These are phyloP conservation scores for Citrus glauca DNA, from an alignment of 345 rosid genomes.

Conservation along the genomic window DNA sequence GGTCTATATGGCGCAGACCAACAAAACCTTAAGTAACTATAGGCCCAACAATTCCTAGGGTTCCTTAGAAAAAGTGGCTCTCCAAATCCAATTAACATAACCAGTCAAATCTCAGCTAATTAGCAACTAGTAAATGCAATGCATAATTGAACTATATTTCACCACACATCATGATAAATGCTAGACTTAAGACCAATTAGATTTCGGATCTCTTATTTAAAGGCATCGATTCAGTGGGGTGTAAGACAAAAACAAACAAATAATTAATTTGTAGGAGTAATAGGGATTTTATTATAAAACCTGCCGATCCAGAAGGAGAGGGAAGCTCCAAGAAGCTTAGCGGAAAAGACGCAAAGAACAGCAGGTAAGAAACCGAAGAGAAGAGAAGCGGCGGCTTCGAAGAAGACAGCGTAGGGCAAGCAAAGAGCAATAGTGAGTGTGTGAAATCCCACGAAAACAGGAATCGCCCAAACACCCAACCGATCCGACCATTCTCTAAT, in stretches of 20 bases:
- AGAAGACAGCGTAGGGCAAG: conserved; percentile 83
- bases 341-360: conserved; percentile 67
- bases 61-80: background rate
- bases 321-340: conserved; percentile 84
- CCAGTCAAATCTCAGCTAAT: background rate
- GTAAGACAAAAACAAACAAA: background rate
- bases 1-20: background rate
- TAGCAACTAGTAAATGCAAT: background rate
- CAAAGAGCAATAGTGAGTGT: conserved; percentile 71
- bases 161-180: too few relatives aligned
- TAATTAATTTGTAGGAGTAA: background rate
- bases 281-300: conserved; percentile 20
- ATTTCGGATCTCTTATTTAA: too few relatives aligned
- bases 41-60: background rate
- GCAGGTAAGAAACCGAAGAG: conserved; percentile 87
- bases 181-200: too few relatives aligned
- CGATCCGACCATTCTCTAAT: conserved; percentile 57
- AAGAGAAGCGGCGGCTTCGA: conserved; percentile 82
- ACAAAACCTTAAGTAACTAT: background rate
- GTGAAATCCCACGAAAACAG: conserved; percentile 77
- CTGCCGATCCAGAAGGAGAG: conserved; percentile 94
- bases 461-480: conserved; percentile 84
- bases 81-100: background rate
- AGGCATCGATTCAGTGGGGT: too few relatives aligned
- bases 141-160: too few relatives aligned